Conservation (phyloP, 805 yeast genomes). For the Ogataea wickerhamii region DNA sequence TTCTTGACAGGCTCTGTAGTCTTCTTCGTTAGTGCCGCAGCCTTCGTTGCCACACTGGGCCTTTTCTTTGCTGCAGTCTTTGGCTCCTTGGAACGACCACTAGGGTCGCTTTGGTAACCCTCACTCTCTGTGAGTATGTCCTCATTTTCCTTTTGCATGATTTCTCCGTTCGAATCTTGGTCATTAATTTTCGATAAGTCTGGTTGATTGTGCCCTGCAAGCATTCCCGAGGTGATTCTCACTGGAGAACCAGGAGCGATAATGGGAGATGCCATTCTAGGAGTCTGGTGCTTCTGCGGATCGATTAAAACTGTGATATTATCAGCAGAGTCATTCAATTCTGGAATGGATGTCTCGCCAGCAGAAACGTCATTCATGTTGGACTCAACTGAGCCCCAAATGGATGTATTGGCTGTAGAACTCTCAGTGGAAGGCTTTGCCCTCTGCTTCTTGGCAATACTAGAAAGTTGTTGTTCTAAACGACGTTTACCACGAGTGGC, state of each 20-base stretch:
- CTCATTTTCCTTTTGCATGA: constrained; percentile 7
- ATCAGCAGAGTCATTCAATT: constrained; percentile 17
- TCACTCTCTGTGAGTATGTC: constrained; percentile 19
- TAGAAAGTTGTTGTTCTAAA: constrained; percentile 23
- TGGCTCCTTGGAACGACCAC: constrained; percentile 2
- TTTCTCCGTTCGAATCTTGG: constrained; percentile 18
- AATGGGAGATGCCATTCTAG: constrained; percentile 29
- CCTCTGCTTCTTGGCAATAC: constrained; percentile 31
- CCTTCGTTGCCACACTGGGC: constrained; percentile 32
- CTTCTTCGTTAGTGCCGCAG: constrained; percentile 22
- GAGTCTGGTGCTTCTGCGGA: constrained; percentile 24
- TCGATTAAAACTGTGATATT: constrained; percentile 22
- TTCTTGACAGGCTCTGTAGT: constrained; percentile 10
- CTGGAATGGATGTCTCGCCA: constrained; percentile 19
- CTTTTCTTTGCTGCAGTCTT: constrained; percentile 14
- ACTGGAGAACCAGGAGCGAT: constrained; percentile 33
- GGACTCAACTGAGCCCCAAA: constrained; percentile 4
- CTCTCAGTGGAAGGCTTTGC: constrained; percentile 24
- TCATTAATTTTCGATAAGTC: constrained; percentile 31
- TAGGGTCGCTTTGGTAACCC: constrained; percentile 22
- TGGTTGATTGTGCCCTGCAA: constrained; percentile 27
- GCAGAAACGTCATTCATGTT: constrained; percentile 2
- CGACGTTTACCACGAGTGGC: constrained; percentile 21
- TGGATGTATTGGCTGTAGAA: constrained; percentile 1
- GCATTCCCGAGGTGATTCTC: constrained; percentile 38